Conservation (phyloP, 2,329 filamentous ascomycete genomes). For the Trichoderma atroviride region DNA sequence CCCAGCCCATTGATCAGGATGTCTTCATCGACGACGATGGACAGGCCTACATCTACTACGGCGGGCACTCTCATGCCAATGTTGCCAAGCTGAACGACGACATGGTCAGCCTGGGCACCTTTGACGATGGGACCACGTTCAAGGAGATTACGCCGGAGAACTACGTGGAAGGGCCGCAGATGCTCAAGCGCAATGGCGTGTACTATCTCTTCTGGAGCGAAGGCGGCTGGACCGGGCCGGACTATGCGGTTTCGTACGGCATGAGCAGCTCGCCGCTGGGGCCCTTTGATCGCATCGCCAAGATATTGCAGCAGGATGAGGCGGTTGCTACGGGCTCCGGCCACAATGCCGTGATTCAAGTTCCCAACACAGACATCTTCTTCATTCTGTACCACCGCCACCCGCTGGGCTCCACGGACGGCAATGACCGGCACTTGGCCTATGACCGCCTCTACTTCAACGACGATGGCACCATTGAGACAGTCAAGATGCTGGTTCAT, state of each 20-base stretch:
- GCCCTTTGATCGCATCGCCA: slow-evolving; percentile 46
- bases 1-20: slow-evolving; percentile 49
- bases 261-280: slow-evolving; percentile 44
- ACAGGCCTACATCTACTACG: slow-evolving; percentile 48
- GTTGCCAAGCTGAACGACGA: slow-evolving; percentile 47
- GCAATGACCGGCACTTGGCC: slow-evolving; percentile 50
- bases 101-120: slow-evolving; percentile 46
- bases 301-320: slow-evolving; percentile 47
- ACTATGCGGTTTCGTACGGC: slow-evolving; percentile 52
- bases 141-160: slow-evolving; percentile 51
- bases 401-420: slow-evolving; percentile 47
- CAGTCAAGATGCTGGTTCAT: slow-evolving; percentile 48
- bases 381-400: slow-evolving; percentile 52
- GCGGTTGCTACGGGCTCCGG: slow-evolving; percentile 48
- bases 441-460: slow-evolving; percentile 54
- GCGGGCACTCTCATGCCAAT: slow-evolving; percentile 43
- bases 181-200: slow-evolving; percentile 48
- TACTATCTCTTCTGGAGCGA: slow-evolving; percentile 54
- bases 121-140: slow-evolving; percentile 45
- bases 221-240: slow-evolving; percentile 51
- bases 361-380: slow-evolving; percentile 51
- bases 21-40: slow-evolving; percentile 48
- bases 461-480: slow-evolving; percentile 46
- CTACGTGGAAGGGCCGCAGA: slow-evolving; percentile 43
- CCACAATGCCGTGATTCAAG: slow-evolving; percentile 48